Evolutionary conservation across 257 asterid species (phyloP).

Genomic region (Solanum dulcamara): DNA sequence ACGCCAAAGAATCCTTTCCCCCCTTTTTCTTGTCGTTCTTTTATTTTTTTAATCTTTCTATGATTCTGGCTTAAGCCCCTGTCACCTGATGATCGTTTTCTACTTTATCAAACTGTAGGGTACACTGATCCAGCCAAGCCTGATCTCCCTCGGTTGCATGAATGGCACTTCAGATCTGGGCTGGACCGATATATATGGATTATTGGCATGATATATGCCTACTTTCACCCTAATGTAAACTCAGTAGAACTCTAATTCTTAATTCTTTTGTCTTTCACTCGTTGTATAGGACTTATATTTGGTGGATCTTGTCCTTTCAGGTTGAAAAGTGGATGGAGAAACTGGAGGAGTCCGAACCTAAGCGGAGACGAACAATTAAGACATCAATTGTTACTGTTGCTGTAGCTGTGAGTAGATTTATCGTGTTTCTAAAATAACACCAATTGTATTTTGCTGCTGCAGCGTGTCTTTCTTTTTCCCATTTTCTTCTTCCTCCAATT

Average conservation of each 20-base stretch:
- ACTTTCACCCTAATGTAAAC: constrained; percentile 65
- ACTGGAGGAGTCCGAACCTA: constrained; percentile 79
- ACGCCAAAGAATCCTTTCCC: not conserved
- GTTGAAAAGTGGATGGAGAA: constrained; percentile 96
- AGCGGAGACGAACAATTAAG: constrained; percentile 64
- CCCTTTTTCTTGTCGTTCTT: not conserved
- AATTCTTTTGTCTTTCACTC: not conserved
- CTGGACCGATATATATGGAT: constrained; percentile 92
- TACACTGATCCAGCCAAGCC: constrained; percentile 91
- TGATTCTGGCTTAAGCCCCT: not conserved
- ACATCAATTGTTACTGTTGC: constrained; percentile 46
- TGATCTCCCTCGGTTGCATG: constrained; percentile 80
- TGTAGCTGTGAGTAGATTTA: constrained; percentile 34
- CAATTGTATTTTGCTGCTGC: not conserved
- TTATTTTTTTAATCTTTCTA: not conserved
- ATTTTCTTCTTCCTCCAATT: not conserved
- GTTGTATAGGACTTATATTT: not conserved
- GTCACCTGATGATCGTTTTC: constrained; percentile 4
- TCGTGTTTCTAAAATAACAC: not conserved
- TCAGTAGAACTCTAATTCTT: not conserved
- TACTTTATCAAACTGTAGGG: constrained; percentile 31
- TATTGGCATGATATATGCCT: constrained; percentile 77
- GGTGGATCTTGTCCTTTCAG: constrained; percentile 23
- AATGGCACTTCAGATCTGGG: constrained; percentile 95
- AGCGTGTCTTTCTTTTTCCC: not conserved